Conservation (phyloP, 805 yeast genomes). For the Metschnikowia peoriensis region DNA sequence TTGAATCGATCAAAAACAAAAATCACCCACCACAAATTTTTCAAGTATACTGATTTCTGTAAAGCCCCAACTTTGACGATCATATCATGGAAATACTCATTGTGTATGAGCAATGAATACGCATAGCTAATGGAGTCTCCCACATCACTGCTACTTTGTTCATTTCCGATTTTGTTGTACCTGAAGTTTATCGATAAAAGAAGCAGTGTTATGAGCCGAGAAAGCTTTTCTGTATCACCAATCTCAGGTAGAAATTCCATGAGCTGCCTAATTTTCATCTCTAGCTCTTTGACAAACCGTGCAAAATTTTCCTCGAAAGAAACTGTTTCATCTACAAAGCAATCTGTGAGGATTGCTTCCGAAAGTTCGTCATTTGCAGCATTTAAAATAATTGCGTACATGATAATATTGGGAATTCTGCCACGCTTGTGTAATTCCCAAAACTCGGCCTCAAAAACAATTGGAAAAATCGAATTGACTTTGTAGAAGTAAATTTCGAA, state of each 20-base stretch:
- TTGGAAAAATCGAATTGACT: conserved; percentile 40
- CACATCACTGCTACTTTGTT: conserved; percentile 23
- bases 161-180: conserved; percentile 23
- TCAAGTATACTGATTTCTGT: conserved; percentile 15
- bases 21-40: conserved; percentile 22
- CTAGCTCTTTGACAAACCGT: conserved; percentile 16
- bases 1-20: conserved; percentile 22
- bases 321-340: conserved; percentile 5
- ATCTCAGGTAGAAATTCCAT: conserved; percentile 22
- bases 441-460: conserved; percentile 40
- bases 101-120: conserved; percentile 20
- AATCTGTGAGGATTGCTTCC: conserved; percentile 18
- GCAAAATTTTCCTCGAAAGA: conserved; percentile 10
- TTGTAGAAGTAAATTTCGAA: conserved; percentile 39
- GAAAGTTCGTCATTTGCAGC: conserved; percentile 39
- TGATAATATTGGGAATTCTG: conserved; percentile 38
- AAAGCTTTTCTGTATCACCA: conserved; percentile 22
- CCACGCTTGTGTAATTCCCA: conserved; percentile 31
- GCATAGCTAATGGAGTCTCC: conserved; percentile 20
- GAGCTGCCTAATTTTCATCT: conserved; percentile 22
- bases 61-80: conserved; percentile 12
- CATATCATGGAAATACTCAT: conserved; percentile 16
- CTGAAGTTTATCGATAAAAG: conserved; percentile 20
- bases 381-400: conserved; percentile 42
- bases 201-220: conserved; percentile 20